A percentile compares a stretch with the other conserved stretches of the same genome.
Conservation (phyloP, 345 rosid species). For the Jatropha curcas region DNA sequence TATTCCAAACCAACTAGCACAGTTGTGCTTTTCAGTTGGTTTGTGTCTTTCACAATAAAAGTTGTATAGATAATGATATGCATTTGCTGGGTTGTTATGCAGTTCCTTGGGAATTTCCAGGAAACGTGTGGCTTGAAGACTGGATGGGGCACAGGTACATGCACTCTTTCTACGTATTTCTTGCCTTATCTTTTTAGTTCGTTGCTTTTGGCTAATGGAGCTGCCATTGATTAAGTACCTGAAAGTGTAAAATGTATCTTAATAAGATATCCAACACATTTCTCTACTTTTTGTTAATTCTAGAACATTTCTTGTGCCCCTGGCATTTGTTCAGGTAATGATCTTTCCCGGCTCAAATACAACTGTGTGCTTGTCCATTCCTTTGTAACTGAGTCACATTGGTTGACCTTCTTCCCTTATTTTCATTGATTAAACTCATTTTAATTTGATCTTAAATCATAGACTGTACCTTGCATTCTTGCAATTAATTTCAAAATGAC, state of each 20-base stretch:
- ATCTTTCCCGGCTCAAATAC: neutral
- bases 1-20: neutral
- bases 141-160: constrained; percentile 90
- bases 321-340: neutral
- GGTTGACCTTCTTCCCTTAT: neutral
- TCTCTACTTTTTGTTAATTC: neutral
- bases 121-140: constrained; percentile 76
- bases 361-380: neutral
- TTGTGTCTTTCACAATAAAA: neutral
- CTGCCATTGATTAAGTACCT: neutral
- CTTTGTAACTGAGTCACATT: neutral
- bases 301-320: neutral
- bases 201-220: constrained; percentile 3
- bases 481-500: neutral
- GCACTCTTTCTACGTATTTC: neutral
- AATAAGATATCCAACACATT: neutral
- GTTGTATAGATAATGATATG: neutral
- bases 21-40: neutral
- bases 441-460: neutral
- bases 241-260: too few species aligned
- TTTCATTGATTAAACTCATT: neutral
- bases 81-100: constrained; percentile 28
- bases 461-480: neutral
- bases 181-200: neutral
- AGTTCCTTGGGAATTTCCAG: constrained; percentile 89